These are phyloP conservation scores for Infundibulicybe gibba DNA, from an alignment of 768 basidiomycete species.

Conservation along the genomic window DNA sequence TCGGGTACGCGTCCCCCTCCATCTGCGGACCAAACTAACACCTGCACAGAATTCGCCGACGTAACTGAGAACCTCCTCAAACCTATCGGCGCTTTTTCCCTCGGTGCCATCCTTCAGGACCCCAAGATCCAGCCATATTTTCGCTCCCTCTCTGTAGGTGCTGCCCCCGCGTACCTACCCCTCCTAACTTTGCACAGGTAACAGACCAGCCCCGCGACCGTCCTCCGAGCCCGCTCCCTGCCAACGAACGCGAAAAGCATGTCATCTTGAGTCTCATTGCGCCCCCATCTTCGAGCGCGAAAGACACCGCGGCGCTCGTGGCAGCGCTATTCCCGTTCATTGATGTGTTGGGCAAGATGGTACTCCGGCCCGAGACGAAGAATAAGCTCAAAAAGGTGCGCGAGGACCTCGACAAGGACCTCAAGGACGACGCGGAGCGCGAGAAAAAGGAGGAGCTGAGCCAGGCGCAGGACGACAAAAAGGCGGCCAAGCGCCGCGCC, in stretches of 20 bases:
- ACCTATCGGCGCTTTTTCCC: constrained; percentile 34
- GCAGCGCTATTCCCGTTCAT: constrained; percentile 70
- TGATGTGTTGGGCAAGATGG: constrained; percentile 57
- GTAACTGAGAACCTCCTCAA: constrained; percentile 79
- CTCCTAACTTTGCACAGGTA: constrained; percentile 35
- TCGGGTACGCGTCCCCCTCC: constrained; percentile 41
- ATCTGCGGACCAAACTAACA: constrained; percentile 7
- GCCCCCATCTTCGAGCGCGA: constrained; percentile 45
- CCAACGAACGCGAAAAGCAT: constrained; percentile 61
- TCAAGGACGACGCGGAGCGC: constrained; percentile 63
- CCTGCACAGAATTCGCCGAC: constrained; percentile 71
- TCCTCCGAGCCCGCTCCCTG: constrained; percentile 48
- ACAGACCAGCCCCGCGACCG: constrained; percentile 83
- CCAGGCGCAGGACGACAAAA: constrained; percentile 63
- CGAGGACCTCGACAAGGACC: constrained; percentile 64
- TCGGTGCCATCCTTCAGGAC: constrained; percentile 58
- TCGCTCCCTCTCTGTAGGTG: constrained; percentile 76
- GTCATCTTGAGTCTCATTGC: constrained; percentile 64
- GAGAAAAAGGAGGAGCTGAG: constrained; percentile 71
- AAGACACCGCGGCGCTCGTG: constrained; percentile 56
- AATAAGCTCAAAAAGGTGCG: constrained; percentile 71
- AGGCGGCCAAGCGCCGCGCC: constrained; percentile 66
- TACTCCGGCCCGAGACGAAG: constrained; percentile 79
- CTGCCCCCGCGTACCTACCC: constrained; percentile 1
- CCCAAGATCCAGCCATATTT: constrained; percentile 71